Base-by-base conservation (phyloP, 148 eudicot species). In the Cornus florida region DNA sequence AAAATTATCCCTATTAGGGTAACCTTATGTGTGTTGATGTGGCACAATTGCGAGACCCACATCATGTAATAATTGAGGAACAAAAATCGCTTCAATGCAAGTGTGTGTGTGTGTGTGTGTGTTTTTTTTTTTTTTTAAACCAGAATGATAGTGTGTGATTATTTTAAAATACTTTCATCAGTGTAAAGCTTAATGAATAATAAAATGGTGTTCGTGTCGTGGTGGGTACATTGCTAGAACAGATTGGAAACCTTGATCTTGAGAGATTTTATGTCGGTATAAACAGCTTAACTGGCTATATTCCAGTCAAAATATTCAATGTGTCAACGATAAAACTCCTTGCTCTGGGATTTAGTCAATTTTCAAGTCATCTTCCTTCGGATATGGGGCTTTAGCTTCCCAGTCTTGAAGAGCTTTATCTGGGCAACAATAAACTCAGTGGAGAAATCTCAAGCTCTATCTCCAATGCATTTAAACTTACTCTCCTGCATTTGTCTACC, bases 281-380 rank as follows among this genome's bases (percentile, higher is more conserved):
- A 17, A 74, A 74, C 43, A 20, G 32, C 11, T 41, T 75, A 38
- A 20, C 11, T 12, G 78, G 78, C n/a, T 28, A 3, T n/a, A 35
- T 75, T 11, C 78, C 78, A 16, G 7, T 10, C 17, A 22, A 48
- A 9, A 75, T 64, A 3, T 66, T 64, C 78, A 75, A 75, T 41
- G 20, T 22, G 10, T 33, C 57, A 7, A 43, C 17, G 4, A 12
- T 65, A 7, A 22, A 10, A 66, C 10, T 10, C 8, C 20, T 75
- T 75, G n/a, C 20, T 2, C 57, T 75, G 14, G 56, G 7, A n/a
- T 7, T 4, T 5, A 74, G 57, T 56, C 35, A 56, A 1, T 31
- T 74, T 10, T 75, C 78, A 64, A 71, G 78, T 5, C 67, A n/a
- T n/a, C 67, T 75, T 75, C 78, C 78, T 0, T 43, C 59, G 3